Evolutionary conservation across 1,139 yeast species (phyloP).

Genomic region (Zygosaccharomyces sapae): DNA sequence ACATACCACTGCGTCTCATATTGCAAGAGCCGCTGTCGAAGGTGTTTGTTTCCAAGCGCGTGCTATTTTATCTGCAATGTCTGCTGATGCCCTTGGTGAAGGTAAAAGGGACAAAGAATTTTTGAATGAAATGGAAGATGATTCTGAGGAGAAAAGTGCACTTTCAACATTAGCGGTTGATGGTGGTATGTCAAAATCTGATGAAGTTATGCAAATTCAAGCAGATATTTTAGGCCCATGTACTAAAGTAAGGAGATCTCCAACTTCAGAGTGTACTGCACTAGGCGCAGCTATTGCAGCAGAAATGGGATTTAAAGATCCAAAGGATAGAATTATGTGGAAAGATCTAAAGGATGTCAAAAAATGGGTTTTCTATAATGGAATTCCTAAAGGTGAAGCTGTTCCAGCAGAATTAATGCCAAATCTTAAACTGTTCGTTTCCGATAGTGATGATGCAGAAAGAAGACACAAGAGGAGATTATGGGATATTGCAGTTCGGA

Average conservation of each 20-base stretch:
- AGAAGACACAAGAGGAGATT: constrained; percentile 64
- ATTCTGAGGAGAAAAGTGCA: constrained; percentile 42
- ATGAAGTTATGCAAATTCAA: constrained; percentile 90
- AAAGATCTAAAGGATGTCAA: constrained; percentile 62
- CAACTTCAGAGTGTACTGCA: constrained; percentile 87
- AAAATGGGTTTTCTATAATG: constrained; percentile 33
- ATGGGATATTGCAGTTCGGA: constrained; percentile 79
- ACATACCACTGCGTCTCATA: constrained; percentile 79
- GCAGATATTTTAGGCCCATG: constrained; percentile 87
- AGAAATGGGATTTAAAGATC: constrained; percentile 61
- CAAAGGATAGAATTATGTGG: constrained; percentile 65
- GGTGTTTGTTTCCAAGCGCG: constrained; percentile 94
- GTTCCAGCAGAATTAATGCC: constrained; percentile 16
- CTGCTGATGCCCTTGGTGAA: constrained; percentile 63
- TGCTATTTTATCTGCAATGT: constrained; percentile 88
- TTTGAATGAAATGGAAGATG: constrained; percentile 38
- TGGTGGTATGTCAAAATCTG: constrained; percentile 93
- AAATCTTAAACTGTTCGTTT: constrained; percentile 43
- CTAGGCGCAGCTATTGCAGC: constrained; percentile 97
- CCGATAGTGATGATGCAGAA: constrained; percentile 54
- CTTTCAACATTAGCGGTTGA: constrained; percentile 70
- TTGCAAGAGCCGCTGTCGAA: constrained; percentile 91
- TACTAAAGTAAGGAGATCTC: constrained; percentile 76
- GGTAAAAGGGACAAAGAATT: constrained; percentile 36
- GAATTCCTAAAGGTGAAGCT: constrained; percentile 32